Base-by-base conservation (phyloP, 129 eudicot species). In the Helichrysum umbraculigerum region DNA sequence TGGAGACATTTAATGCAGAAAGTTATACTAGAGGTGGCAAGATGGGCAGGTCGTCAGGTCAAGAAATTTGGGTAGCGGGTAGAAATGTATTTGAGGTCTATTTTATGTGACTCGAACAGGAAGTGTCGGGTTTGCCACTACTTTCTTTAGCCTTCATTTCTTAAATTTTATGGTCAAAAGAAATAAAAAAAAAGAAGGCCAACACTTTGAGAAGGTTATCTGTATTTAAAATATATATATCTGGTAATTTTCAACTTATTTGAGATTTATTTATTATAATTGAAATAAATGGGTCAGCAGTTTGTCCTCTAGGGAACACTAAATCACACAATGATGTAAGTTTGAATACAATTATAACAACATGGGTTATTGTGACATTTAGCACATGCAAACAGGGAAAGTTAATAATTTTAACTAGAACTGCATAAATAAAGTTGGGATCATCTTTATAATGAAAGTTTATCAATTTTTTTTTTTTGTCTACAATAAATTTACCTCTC, bases 401-500 rank as follows among this genome's bases (percentile, higher is more conserved):
- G 52, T 12, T 44, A 44, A 3, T 44, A 44, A 44, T 44, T 11
- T 16, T 44, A 44, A 44, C 52, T 44, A 8, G 52, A 62, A 29
- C 62, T 8, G 21, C 69, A 30, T 22, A 66, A 54, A 17, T 7
- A 56, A 56, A 56, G 61, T 19, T 61, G 28, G 34, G 20, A 30
- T 20, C 50, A 30, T 12, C 1, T 12, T 44, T 44, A 10, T 42
- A 42, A 11, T 42, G 50, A 3, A 9, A 4, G n/a, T n/a, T n/a
- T n/a, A n/a, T n/a, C n/a, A 14, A 2, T 42, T 42, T 2, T 44
- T 15, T 4, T 4, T 2, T 5, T 10, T 44, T 7, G 11, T 44
- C 52, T 2, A 44, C 4, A 9, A 44, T 44, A 72, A 29, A 80
- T 9, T 83, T 79, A 94, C 98, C 96, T 94, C 90, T 71, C 88